Conservation (phyloP, 352 stramenopile genomes). For the Phytopythium cucurbitacearum region DNA sequence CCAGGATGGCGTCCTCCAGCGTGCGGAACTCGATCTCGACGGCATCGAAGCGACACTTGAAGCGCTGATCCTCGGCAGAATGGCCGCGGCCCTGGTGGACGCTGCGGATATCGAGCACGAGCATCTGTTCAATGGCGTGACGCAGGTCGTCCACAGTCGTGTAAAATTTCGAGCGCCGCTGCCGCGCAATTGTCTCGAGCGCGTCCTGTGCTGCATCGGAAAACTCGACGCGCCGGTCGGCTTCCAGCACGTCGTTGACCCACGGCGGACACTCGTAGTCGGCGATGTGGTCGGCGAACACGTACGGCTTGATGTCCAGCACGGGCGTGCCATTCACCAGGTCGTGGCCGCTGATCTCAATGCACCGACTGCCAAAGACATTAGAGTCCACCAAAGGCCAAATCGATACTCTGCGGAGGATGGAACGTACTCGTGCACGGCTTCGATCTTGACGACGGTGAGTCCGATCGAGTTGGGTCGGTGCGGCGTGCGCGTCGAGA, state of each 20-base stretch:
- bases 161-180: constrained; percentile 64
- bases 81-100: constrained; percentile 74
- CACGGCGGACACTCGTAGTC: constrained; percentile 60
- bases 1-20: constrained; percentile 57
- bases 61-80: constrained; percentile 45
- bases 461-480: constrained; percentile 94
- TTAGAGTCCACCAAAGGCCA: background rate
- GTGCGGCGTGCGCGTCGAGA: constrained; percentile 96
- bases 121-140: constrained; percentile 71
- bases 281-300: constrained; percentile 75
- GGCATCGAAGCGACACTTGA: constrained; percentile 73
- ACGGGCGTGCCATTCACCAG: constrained; percentile 96
- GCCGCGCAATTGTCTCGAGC: constrained; percentile 36
- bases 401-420: background rate
- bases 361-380: constrained; percentile 32
- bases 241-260: constrained; percentile 31
- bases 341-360: constrained; percentile 92
- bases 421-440: constrained; percentile 46
- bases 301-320: constrained; percentile 98
- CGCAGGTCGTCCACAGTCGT: constrained; percentile 40
- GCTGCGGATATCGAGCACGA: constrained; percentile 80
- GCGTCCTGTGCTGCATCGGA: constrained; percentile 25
- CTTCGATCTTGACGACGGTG: constrained; percentile 88
- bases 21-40: constrained; percentile 75
- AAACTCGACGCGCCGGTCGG: constrained; percentile 57